Percentiles rank a stretch among this genome's conserved stretches.
Evolutionary conservation across 345 rosid species (phyloP).

Genomic region (Dimocarpus longan): DNA sequence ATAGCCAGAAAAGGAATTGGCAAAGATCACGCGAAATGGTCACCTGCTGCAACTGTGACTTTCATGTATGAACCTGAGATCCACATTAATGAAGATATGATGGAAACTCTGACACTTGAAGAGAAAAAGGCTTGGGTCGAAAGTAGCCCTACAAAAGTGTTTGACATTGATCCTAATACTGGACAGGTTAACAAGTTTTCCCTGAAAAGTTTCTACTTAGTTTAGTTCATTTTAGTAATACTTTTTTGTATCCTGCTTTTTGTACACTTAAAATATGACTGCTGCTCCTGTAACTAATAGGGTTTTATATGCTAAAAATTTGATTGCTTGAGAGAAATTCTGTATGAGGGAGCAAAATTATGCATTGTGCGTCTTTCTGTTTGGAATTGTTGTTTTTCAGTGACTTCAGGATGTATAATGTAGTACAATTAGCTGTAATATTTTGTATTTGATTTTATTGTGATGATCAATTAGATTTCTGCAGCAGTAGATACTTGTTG

Average conservation of each 20-base stretch:
- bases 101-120: conserved; percentile 71
- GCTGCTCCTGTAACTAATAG: background rate
- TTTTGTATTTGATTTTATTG: background rate
- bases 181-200: conserved; percentile 51
- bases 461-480: background rate
- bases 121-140: conserved; percentile 78
- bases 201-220: background rate
- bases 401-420: conserved; percentile 4
- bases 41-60: conserved; percentile 99
- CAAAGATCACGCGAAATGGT: conserved; percentile 98
- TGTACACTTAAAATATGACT: background rate
- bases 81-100: conserved; percentile 80
- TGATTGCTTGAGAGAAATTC: background rate
- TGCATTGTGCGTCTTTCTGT: background rate
- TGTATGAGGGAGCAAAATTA: background rate
- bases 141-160: conserved; percentile 90
- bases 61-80: conserved; percentile 97
- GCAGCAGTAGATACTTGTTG: background rate
- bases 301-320: conserved; percentile 4
- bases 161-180: conserved; percentile 64
- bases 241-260: background rate
- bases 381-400: background rate
- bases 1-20: conserved; percentile 97
- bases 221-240: background rate
- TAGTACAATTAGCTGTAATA: background rate